phyloP scores from a whole-genome alignment of 352 stramenopile genomes.

The Phytophthora pistaciae region DNA sequence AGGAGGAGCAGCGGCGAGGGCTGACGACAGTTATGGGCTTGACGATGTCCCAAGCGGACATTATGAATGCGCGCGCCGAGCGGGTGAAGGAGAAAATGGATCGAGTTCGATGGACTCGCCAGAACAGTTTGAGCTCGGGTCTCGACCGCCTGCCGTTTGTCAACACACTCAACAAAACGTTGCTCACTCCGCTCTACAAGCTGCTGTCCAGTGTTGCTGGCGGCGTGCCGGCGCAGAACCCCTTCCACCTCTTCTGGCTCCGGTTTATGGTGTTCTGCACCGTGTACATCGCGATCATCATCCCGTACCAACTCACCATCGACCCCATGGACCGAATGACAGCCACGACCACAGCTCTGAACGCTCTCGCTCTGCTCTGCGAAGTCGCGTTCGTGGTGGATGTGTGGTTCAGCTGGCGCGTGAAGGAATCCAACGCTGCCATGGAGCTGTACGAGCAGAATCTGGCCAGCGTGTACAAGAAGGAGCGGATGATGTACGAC shows the following conservation, averaged over 20 bases:
- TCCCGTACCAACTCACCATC: slow-evolving; percentile 54
- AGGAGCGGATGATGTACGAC: slow-evolving; percentile 53
- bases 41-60: slow-evolving; percentile 16
- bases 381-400: slow-evolving; percentile 56
- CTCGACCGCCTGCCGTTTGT: not conserved
- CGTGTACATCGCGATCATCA: slow-evolving; percentile 48
- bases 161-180: not conserved
- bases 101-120: not conserved
- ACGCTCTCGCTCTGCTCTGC: slow-evolving; percentile 34
- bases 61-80: slow-evolving; percentile 35
- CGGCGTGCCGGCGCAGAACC: slow-evolving; percentile 46
- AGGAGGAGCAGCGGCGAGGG: slow-evolving; percentile 14
- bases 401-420: slow-evolving; percentile 54
- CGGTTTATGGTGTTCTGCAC: slow-evolving; percentile 36
- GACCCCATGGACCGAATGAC: slow-evolving; percentile 39
- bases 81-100: slow-evolving; percentile 1
- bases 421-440: slow-evolving; percentile 34
- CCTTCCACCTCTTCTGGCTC: slow-evolving; percentile 52
- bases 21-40: slow-evolving; percentile 5
- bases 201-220: slow-evolving; percentile 21
- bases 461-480: slow-evolving; percentile 41
- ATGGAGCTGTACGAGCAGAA: slow-evolving; percentile 65
- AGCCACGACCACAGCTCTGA: slow-evolving; percentile 6
- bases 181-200: not conserved
- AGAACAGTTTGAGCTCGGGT: not conserved